Base-by-base conservation (phyloP, 495 filamentous ascomycete species). In the Cryomyces minteri region DNA sequence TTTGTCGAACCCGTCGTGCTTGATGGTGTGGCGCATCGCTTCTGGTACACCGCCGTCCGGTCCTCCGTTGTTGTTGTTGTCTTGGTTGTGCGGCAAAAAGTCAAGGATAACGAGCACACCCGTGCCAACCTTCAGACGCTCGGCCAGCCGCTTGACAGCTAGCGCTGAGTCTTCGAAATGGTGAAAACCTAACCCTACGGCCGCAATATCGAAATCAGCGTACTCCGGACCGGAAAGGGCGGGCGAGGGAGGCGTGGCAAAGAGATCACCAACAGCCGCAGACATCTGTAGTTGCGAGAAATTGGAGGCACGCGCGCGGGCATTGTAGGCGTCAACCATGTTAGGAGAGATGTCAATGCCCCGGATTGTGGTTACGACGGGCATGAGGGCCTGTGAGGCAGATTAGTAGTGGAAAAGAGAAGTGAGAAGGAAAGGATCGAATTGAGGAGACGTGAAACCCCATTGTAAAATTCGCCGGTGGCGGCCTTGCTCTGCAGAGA, bases 321-420 rank as follows among this genome's bases (percentile, higher is more conserved):
- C 56, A 53, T 80, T 80, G 60, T 73, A 83, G 11, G 64, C 60
- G 0, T 62, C 59, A 2, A 80, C 64, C 78, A 83, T 82, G 44
- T 73, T 74, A 29, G 75, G 67, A 3, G 78, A 77, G 51, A 84
- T 58, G 57, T 85, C 80, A 32, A 85, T 62, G 36, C 80, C 80
- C 12, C 73, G 53, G 28, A 75, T 70, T 45, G 73, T 63, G 0
- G 70, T 76, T 7, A 76, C 69, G 46, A 73, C 77, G 5, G 76
- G 74, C 9, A 67, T 72, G 25, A 82, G 61, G 32, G 73, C 67
- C 72, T 52, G 31, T 41, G 36, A 39, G 34, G 40, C 39, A 6
- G 29, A 39, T 43, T 32, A 48, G 38, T 25, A 18, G 6, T 7
- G 25, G 31, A 6, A 1, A 44, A 42, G 47, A 44, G 11, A 43